Evolutionary conservation across 164 flowering plant genomes (phyloP).

Genomic region (Stephania japonica): DNA sequence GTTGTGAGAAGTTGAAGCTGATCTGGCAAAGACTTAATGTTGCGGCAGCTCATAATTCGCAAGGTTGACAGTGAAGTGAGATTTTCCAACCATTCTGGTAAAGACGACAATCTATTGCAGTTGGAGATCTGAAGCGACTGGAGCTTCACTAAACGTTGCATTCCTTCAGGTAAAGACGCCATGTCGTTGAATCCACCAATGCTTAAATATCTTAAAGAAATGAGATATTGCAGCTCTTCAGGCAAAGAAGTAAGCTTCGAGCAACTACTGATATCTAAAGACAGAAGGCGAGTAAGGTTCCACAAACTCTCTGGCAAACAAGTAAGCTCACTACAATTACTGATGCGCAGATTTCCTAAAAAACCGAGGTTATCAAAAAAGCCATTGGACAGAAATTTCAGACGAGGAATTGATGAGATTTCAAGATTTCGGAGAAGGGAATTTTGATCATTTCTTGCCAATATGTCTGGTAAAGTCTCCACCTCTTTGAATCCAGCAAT

Average conservation of each 20-base stretch:
- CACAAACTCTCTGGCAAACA: background rate
- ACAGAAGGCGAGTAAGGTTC: background rate
- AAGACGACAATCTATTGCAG: background rate
- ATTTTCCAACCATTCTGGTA: background rate
- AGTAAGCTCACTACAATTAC: background rate
- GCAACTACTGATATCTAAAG: too few species aligned
- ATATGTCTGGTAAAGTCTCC: background rate
- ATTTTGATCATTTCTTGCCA: background rate
- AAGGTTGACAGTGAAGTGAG: background rate
- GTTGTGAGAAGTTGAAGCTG: background rate
- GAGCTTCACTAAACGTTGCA: background rate
- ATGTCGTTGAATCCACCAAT: background rate
- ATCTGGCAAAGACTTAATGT: background rate
- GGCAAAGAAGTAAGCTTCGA: background rate
- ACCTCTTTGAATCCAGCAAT: background rate
- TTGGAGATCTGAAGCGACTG: background rate
- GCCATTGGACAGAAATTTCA: background rate
- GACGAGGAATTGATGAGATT: background rate
- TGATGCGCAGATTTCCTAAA: background rate
- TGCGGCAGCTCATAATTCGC: background rate
- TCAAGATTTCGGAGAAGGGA: background rate
- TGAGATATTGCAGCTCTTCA: background rate
- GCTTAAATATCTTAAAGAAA: background rate
- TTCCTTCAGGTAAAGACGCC: background rate
- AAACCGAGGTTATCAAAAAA: background rate